A percentile compares a stretch with the other conserved stretches of the same genome.
These are phyloP conservation scores for Rhodotorula sp. DNA, from an alignment of 1,284 basidiomycete genomes.

Conservation along the genomic window DNA sequence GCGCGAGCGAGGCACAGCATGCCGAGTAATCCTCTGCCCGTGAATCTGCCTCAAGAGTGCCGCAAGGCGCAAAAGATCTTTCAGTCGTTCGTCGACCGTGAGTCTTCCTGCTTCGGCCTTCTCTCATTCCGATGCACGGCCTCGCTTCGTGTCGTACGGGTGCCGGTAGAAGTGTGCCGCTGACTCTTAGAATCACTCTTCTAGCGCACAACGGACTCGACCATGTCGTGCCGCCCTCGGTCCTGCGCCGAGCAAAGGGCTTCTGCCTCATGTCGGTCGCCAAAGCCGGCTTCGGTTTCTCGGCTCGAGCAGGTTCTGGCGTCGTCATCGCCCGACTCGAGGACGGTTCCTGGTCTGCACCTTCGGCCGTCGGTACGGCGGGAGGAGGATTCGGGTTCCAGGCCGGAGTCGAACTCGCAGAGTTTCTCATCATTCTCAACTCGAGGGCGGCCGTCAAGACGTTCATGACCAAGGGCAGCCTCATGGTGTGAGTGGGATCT, in stretches of 20 bases:
- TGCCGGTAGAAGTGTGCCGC: background rate
- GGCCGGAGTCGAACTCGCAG: constrained; percentile 63
- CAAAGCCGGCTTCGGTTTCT: constrained; percentile 59
- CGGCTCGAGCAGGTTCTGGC: constrained; percentile 74
- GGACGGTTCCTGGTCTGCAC: constrained; percentile 92
- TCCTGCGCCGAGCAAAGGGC: constrained; percentile 67
- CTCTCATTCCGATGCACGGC: background rate
- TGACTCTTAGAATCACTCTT: constrained; percentile 17
- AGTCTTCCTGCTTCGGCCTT: constrained; percentile 8
- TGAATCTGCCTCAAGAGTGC: constrained; percentile 56
- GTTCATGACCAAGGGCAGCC: constrained; percentile 92
- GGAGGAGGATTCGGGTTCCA: constrained; percentile 75
- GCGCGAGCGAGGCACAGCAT: background rate
- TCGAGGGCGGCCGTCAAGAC: constrained; percentile 62
- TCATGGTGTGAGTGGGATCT: constrained; percentile 62
- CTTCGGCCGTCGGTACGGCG: constrained; percentile 92
- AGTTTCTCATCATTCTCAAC: constrained; percentile 91
- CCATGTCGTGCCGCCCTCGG: constrained; percentile 55
- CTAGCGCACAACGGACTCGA: constrained; percentile 32
- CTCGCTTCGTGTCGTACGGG: background rate
- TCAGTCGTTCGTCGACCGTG: constrained; percentile 27
- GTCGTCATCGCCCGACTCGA: constrained; percentile 83
- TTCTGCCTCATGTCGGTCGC: constrained; percentile 45
- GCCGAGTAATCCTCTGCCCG: constrained; percentile 48
- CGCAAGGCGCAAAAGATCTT: constrained; percentile 57